Evolutionary conservation across 352 stramenopile species (phyloP), one percentile per base, ranked within the genome.

Genomic region (Phytophthora sojae): DNA sequence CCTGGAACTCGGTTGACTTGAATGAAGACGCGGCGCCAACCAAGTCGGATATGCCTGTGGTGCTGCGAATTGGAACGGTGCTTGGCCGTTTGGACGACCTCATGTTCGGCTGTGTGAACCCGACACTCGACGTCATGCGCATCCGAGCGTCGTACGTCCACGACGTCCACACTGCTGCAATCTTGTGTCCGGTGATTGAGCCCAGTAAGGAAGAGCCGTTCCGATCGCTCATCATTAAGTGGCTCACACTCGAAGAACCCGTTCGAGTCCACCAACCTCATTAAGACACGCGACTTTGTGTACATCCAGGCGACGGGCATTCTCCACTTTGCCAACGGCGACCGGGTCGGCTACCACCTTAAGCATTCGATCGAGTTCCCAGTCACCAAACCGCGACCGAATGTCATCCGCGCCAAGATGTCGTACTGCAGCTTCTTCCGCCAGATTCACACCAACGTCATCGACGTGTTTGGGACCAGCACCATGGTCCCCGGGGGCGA

Each of bases 391-490:
- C 42, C 39, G 30, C 44, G 69, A 2, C 76, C 73, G 25, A 84
- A 85, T 45, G 76, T 77, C 26, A 67, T 87, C 5, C 81, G 81
- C 45, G 71, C 75, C 12, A 66, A 81, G 53, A 58, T 88, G 56
- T 89, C 81, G 4, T 67, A 67, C 37, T 81, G 72, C 44, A 64
- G 23, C 61, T 79, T 91, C 59, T 91, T 79, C 54, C 77, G 80
- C 3, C 83, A 91, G 70, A 66, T 76, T 12, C 63, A 21, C 4
- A 60, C 79, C 15, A 78, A 82, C 51, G 57, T 73, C 17, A 73
- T 89, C 6, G 71, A 84, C 37, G 25, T 86, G 2, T 89, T 83
- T 56, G 66, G 76, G n/a, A 71, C 64, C 1, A 69, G 71, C 0
- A 73, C 76, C 44, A 53, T 83, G 25, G 65, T 81, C 17, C 62